Base-by-base conservation (phyloP, 495 filamentous ascomycete genomes). In the Aspergillus indologenus region DNA sequence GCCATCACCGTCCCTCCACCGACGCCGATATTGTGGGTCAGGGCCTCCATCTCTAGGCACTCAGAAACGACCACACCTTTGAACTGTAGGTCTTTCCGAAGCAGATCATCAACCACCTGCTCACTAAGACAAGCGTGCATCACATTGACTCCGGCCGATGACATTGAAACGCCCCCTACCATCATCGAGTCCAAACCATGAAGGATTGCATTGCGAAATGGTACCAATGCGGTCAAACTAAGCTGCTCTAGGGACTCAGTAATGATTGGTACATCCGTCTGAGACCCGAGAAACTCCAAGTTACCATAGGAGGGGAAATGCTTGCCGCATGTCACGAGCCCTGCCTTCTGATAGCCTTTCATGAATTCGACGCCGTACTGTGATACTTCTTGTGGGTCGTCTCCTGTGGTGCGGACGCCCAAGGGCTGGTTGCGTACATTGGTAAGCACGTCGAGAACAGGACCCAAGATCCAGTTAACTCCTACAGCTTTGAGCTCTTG, bases 281-380 rank as follows among this genome's bases (percentile, higher is more conserved):
- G 88, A 17, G 90, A 92, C 2, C 91, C 90, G 1, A 94, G 79
- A 61, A 96, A 94, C 67, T 95, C 90, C n/a, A 96, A 77, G 59
- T 95, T 95, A 14, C 91, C 91, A 61, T 95, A 96, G 0, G 90
- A 93, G 19, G 91, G 91, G 60, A 96, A 96, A 71, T 96, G 91
- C 69, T 96, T 96, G 58, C 91, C 91, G 63, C 92, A 91, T 0
- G 91, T 93, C 0, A 84, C 87, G 12, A 95, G 68, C 0, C 91
- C 91, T 21, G 88, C 91, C 68, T 93, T 87, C 65, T 92, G 90
- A 72, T 90, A 96, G 34, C 91, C 91, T 68, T 87, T 92, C 81
- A 96, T 90, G 57, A 86, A 90, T 45, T 90, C 89, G 43, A 92
- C 87, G 26, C 89, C 90, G 65, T 91, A 96, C 40, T 88, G 86